These are phyloP conservation scores for Quercus variabilis DNA, from an alignment of 306 rosid genomes.

Conservation along the genomic window DNA sequence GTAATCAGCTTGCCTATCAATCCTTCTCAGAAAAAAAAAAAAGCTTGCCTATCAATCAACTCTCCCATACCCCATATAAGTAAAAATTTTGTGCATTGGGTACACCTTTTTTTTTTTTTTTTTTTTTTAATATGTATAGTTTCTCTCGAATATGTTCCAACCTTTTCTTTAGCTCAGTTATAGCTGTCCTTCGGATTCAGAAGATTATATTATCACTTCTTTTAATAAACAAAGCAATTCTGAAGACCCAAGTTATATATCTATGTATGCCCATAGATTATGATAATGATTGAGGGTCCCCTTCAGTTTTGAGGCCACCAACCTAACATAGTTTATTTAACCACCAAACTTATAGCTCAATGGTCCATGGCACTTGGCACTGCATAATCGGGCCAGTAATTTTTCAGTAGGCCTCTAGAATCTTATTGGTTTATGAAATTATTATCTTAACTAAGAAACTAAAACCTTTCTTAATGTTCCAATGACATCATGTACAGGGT, in stretches of 20 bases:
- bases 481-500: not conserved
- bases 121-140: not conserved
- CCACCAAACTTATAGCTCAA: not conserved
- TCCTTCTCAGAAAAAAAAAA: no score
- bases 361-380: not conserved
- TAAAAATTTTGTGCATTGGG: no score
- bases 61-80: no score
- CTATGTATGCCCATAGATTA: not conserved
- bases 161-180: not conserved
- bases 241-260: not conserved
- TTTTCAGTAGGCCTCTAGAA: constrained; percentile 1
- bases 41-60: no score
- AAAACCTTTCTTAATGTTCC: not conserved
- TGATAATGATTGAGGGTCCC: not conserved
- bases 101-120: no score
- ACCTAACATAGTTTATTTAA: not conserved
- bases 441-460: not conserved
- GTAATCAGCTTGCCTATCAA: no score
- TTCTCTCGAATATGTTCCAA: not conserved
- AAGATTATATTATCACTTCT: not conserved
- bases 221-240: not conserved
- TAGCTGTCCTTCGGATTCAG: not conserved
- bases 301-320: not conserved
- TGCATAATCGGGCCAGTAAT: not conserved
- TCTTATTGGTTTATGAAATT: constrained; percentile 7